Base-by-base conservation (phyloP, 1,284 basidiomycete species). In the Meripilus lineatus region DNA sequence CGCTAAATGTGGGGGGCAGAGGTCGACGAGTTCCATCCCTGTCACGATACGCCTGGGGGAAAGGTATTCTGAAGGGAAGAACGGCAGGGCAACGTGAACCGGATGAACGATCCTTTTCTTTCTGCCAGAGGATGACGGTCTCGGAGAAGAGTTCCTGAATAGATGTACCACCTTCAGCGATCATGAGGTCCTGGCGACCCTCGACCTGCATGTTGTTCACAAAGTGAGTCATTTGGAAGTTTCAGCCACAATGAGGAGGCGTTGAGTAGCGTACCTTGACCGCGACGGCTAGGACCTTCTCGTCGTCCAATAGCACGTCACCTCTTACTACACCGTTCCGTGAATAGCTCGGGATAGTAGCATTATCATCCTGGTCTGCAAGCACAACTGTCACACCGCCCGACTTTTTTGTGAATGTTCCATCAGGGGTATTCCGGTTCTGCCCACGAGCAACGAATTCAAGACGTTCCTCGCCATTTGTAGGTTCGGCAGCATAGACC, bases 1-100 rank as follows among this genome's bases (percentile, higher is more conserved):
- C 54, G 10, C 64, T 51, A 56, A 71, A 79, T 1, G 77, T 69
- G 4, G 82, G 81, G 0, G 81, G 82, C 3, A 81, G 61, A 10
- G 69, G 61, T 30, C 54, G 28, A 10, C 8, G 47, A 4, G 52
- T 52, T 11, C 51, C 45, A 20, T 55, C 58, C 5, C 55, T 58
- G 38, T 75, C 66, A 26, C 55, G 52, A 54, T 73, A 83, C 2
- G 54, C 57, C 1, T 67, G 45, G 5, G 81, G 80, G 23, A 84
- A 66, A 2, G 62, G 49, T 17, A 68, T 50, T 5, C 68, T 65
- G 49, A 85, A 74, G 0, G 71, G 64, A n/a, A 82, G 52, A 23
- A 70, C 60, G 43, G 61, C 53, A 3, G 75, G 79, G 50, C 72
- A 80, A 1, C 52, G 24, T 5, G 49, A 40, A n/a, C n/a, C n/a